Conservation (phyloP, 129 eudicot genomes). For the Sambucus nigra region DNA sequence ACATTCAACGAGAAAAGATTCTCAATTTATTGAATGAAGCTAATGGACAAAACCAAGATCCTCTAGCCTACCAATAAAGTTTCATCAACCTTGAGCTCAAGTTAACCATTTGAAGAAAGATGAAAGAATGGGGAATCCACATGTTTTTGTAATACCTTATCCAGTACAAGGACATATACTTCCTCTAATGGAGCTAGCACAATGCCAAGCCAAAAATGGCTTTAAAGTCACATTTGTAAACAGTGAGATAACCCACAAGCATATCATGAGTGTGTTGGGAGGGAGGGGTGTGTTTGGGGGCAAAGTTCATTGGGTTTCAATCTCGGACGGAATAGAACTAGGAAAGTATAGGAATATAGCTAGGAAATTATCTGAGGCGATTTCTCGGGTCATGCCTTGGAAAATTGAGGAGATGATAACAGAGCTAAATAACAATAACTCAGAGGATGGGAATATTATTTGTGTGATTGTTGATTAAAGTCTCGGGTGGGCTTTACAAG, state of each 20-base stretch:
- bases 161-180: constrained; percentile 61
- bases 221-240: constrained; percentile 33
- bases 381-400: constrained; percentile 20
- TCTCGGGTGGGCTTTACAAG: constrained; percentile 11
- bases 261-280: constrained; percentile 4
- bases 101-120: no score
- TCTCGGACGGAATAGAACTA: constrained; percentile 28
- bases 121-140: no score
- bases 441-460: neutral
- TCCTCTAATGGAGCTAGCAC: constrained; percentile 36
- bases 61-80: no score
- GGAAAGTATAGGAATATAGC: constrained; percentile 26
- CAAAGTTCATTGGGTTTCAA: constrained; percentile 14
- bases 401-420: constrained; percentile 24
- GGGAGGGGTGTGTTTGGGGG: constrained; percentile 6
- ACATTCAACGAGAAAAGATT: no score
- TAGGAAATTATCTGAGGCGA: constrained; percentile 15
- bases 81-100: no score
- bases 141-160: constrained; percentile 30
- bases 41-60: no score
- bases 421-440: constrained; percentile 19
- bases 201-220: constrained; percentile 13
- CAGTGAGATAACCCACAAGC: constrained; percentile 31
- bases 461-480: constrained; percentile 1
- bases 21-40: no score